phyloP scores from a whole-genome alignment of 768 basidiomycete genomes.

The Steccherinum ochraceum region DNA sequence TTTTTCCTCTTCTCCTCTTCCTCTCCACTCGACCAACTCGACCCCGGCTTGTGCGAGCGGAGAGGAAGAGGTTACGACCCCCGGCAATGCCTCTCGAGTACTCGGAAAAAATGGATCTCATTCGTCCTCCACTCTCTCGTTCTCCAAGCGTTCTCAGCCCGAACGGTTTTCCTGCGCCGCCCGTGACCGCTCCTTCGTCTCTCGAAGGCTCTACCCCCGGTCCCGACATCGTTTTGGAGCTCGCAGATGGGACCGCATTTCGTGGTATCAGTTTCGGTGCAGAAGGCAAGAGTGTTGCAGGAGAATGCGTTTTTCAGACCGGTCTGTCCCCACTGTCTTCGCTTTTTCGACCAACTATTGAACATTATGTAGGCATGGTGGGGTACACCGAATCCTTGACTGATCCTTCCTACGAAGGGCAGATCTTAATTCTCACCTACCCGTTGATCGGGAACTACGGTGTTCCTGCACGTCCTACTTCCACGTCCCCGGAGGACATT shows the following conservation, averaged over 20 bases:
- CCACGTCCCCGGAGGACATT: conserved; percentile 40
- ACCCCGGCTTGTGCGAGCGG: conserved; percentile 18
- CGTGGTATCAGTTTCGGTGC: conserved; percentile 93
- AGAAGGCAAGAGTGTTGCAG: conserved; percentile 82
- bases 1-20: conserved; percentile 18
- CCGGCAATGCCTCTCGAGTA: conserved; percentile 5
- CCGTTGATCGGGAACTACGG: conserved; percentile 97
- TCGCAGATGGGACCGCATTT: conserved; percentile 84
- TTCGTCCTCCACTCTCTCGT: conserved; percentile 39
- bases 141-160: conserved; percentile 32
- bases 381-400: conserved; percentile 98
- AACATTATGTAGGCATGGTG: conserved; percentile 76
- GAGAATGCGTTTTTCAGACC: conserved; percentile 99
- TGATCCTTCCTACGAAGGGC: conserved; percentile 97
- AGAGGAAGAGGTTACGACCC: conserved; percentile 24
- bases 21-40: conserved; percentile 25
- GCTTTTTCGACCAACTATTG: background rate
- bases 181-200: conserved; percentile 27
- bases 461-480: conserved; percentile 65
- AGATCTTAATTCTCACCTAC: conserved; percentile 96
- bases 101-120: conserved; percentile 14
- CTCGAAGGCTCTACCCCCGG: conserved; percentile 13
- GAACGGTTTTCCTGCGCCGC: conserved; percentile 27
- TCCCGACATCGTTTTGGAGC: conserved; percentile 73
- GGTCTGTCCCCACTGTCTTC: conserved; percentile 45